Conservation (phyloP, 371 early-diverging fungal species). For the Nematocida sp. region DNA sequence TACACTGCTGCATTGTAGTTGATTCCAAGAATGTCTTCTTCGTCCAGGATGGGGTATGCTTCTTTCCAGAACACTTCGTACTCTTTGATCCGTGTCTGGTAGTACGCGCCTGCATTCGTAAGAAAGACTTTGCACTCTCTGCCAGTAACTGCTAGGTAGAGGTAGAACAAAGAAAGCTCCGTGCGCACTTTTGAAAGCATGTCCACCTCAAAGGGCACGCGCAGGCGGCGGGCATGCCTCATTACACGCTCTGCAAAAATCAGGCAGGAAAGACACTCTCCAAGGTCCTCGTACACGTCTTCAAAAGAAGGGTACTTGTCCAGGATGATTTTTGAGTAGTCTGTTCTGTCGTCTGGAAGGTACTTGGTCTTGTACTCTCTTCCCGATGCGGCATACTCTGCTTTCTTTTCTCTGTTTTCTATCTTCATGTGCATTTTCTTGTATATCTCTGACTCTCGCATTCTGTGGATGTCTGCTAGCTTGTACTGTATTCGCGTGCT, state of each 20-base stretch:
- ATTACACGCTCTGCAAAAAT: constrained; percentile 37
- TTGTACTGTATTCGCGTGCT: constrained; percentile 41
- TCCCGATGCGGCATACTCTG: background rate
- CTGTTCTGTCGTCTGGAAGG: constrained; percentile 32
- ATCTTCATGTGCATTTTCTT: constrained; percentile 34
- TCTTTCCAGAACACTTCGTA: constrained; percentile 47
- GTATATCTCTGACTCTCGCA: constrained; percentile 47
- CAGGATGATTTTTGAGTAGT: constrained; percentile 35
- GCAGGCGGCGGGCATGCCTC: background rate
- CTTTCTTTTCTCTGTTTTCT: constrained; percentile 19
- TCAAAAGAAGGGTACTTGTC: constrained; percentile 49
- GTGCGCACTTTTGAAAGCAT: constrained; percentile 2
- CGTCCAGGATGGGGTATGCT: constrained; percentile 12
- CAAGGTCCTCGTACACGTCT: constrained; percentile 42
- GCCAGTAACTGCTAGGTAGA: background rate
- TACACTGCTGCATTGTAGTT: constrained; percentile 29
- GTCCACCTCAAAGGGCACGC: constrained; percentile 10
- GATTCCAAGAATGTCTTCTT: constrained; percentile 34
- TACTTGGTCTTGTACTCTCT: constrained; percentile 4
- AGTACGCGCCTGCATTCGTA: constrained; percentile 9
- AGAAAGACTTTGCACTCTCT: constrained; percentile 1
- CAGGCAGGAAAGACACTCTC: constrained; percentile 23
- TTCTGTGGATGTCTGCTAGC: constrained; percentile 44
- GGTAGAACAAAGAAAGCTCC: constrained; percentile 43
- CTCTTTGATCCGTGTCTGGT: background rate